These are phyloP conservation scores for Wickerhamomyces canadensis DNA, from an alignment of 805 yeast genomes.

Conservation along the genomic window DNA sequence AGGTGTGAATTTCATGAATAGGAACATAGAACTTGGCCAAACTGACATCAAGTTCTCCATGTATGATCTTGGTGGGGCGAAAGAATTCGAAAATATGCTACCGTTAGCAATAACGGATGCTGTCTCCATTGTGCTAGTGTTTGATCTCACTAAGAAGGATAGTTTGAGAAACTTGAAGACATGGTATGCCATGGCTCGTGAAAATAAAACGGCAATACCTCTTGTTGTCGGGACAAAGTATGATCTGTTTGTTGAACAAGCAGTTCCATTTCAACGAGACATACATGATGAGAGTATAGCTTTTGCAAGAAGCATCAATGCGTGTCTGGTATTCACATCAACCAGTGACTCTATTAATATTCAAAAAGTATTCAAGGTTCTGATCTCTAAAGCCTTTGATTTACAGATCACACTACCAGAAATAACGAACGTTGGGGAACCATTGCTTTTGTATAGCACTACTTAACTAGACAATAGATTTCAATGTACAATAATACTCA, in stretches of 20 bases:
- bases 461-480: constrained; percentile 1
- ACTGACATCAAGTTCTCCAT: constrained; percentile 87
- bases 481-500: no score
- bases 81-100: constrained; percentile 91
- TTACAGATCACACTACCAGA: constrained; percentile 72
- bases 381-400: constrained; percentile 87
- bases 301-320: constrained; percentile 86
- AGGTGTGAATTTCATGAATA: constrained; percentile 94
- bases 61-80: constrained; percentile 96
- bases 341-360: constrained; percentile 89
- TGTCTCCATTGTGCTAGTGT: constrained; percentile 84
- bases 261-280: constrained; percentile 76
- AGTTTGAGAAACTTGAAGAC: constrained; percentile 86
- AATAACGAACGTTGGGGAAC: constrained; percentile 84
- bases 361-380: constrained; percentile 88
- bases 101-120: constrained; percentile 91
- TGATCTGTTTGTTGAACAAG: constrained; percentile 76
- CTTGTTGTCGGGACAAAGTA: constrained; percentile 90
- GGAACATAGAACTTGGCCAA: constrained; percentile 73
- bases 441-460: constrained; percentile 61
- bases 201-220: constrained; percentile 88
- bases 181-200: constrained; percentile 91
- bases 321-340: constrained; percentile 80
- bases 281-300: constrained; percentile 77
- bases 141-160: constrained; percentile 81